These are phyloP conservation scores for Hemileccinum impolitum DNA, from an alignment of 768 basidiomycete genomes.

Conservation along the genomic window DNA sequence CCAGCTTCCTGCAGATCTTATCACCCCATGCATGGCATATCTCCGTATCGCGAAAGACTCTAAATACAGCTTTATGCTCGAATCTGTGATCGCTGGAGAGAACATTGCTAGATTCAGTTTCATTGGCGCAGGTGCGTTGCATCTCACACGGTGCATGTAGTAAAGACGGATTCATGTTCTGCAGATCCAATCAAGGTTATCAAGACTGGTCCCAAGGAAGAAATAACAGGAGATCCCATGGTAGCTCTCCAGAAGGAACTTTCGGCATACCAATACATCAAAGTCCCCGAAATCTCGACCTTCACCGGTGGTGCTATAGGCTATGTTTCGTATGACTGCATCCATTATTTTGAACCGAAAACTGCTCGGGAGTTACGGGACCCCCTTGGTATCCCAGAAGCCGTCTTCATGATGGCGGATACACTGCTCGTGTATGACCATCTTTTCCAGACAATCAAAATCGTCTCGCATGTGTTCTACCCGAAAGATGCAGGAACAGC, in stretches of 20 bases:
- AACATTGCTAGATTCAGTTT: constrained; percentile 93
- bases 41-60: constrained; percentile 89
- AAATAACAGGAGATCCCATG: constrained; percentile 85
- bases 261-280: constrained; percentile 81
- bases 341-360: constrained; percentile 95
- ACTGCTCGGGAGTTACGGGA: constrained; percentile 76
- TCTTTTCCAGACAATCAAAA: constrained; percentile 89
- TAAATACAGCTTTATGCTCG: constrained; percentile 91
- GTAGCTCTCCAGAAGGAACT: constrained; percentile 81
- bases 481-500: constrained; percentile 63
- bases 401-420: constrained; percentile 95
- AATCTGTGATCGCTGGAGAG: constrained; percentile 89
- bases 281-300: constrained; percentile 86
- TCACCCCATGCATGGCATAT: constrained; percentile 97
- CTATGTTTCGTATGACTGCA: constrained; percentile 95
- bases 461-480: constrained; percentile 94
- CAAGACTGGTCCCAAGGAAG: constrained; percentile 82
- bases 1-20: constrained; percentile 90
- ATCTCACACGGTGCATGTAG: not conserved
- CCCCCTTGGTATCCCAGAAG: constrained; percentile 85
- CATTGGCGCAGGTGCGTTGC: constrained; percentile 81
- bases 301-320: constrained; percentile 98
- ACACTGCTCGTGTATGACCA: constrained; percentile 97
- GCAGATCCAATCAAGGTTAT: constrained; percentile 92
- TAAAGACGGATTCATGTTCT: not conserved